Percentiles rank a stretch among this genome's conserved stretches.
Conservation (phyloP, 225 moss, liverwort and hornwort genomes). For the Lunularia cruciata region DNA sequence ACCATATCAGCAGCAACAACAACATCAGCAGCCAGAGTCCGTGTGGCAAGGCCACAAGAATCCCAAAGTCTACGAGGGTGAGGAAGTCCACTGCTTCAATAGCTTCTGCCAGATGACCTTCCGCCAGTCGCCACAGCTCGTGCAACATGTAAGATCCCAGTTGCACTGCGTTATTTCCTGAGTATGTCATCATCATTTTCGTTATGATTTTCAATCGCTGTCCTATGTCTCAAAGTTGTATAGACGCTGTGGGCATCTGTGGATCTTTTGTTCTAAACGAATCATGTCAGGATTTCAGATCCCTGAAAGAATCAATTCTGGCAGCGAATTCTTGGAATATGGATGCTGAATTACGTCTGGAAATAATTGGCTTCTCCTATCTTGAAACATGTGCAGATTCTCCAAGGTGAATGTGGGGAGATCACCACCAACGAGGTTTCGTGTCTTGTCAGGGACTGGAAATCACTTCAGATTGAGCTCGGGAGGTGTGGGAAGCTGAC, state of each 20-base stretch:
- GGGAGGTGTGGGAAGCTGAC: slow-evolving; percentile 37
- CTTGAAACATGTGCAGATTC: slow-evolving; percentile 20
- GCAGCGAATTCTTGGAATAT: no score
- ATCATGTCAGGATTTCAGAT: no score
- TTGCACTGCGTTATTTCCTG: background rate
- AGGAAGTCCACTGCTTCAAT: slow-evolving; percentile 44
- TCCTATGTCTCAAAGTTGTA: no score
- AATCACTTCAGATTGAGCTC: slow-evolving; percentile 35
- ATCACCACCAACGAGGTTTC: slow-evolving; percentile 26
- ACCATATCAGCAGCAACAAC: background rate
- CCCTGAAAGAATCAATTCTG: no score
- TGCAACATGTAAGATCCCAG: slow-evolving; percentile 28
- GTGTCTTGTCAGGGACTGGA: slow-evolving; percentile 36
- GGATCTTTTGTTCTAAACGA: no score
- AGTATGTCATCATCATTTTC: no score
- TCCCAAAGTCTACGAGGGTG: slow-evolving; percentile 38
- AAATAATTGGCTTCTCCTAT: no score
- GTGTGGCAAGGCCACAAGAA: slow-evolving; percentile 42
- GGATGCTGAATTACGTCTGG: no score
- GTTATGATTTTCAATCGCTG: no score
- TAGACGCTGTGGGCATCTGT: no score
- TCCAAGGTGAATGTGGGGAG: slow-evolving; percentile 31
- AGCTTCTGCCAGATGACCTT: slow-evolving; percentile 34
- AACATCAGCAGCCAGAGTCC: slow-evolving; percentile 18
- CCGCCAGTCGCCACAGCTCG: slow-evolving; percentile 25